Conservation (phyloP, 1,284 basidiomycete species). For the Ceratobasidium sp. region DNA sequence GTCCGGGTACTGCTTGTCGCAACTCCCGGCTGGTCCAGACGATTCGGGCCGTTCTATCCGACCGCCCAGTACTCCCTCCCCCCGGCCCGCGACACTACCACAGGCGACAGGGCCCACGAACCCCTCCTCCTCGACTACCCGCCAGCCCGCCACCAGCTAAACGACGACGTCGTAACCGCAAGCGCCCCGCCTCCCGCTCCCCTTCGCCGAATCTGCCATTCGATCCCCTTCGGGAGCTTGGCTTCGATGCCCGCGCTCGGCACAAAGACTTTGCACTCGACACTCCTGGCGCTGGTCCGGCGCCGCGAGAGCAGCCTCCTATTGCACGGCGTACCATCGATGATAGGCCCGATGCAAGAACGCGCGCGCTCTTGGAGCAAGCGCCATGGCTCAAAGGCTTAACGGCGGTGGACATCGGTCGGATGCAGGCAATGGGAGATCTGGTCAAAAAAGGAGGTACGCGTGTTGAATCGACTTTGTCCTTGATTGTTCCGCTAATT, state of each 20-base stretch:
- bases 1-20: neutral
- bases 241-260: too few relatives aligned
- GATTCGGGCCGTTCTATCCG: too few relatives aligned
- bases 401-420: neutral
- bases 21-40: neutral
- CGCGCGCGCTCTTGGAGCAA: neutral
- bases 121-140: too few relatives aligned
- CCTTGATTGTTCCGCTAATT: neutral
- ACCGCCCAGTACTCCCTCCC: neutral
- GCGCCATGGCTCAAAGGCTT: conserved; percentile 8
- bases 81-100: neutral
- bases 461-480: neutral
- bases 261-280: too few relatives aligned
- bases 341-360: too few relatives aligned
- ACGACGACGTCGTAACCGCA: too few relatives aligned
- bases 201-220: neutral
- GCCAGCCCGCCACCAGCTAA: too few relatives aligned
- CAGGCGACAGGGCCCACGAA: neutral
- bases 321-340: neutral
- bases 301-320: neutral
- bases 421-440: neutral
- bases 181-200: too few relatives aligned
- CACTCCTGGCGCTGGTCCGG: conserved; percentile 16
- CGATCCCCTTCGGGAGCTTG: neutral
- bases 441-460: neutral